phyloP scores from a whole-genome alignment of 768 basidiomycete genomes.

The Lactifluus piperatus region DNA sequence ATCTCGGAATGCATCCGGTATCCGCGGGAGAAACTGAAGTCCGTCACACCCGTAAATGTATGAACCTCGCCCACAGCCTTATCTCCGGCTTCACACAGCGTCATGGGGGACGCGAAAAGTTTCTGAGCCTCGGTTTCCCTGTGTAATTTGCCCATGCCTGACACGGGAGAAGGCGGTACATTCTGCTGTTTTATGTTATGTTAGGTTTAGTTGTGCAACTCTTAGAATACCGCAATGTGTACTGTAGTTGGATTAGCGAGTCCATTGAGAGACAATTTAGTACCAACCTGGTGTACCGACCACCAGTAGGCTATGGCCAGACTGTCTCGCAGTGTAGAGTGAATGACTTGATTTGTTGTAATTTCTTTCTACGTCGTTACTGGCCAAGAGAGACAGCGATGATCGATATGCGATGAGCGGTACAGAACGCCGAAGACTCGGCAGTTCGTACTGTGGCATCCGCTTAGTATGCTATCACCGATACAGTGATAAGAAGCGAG shows the following conservation, averaged over 20 bases:
- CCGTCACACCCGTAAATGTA: neutral
- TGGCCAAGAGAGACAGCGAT: too few relatives aligned
- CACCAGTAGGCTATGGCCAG: too few relatives aligned
- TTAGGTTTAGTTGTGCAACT: neutral
- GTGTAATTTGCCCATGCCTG: neutral
- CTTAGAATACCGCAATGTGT: neutral
- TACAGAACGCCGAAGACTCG: too few relatives aligned
- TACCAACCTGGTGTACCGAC: neutral
- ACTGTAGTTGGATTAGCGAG: neutral
- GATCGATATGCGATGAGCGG: too few relatives aligned
- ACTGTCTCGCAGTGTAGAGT: too few relatives aligned
- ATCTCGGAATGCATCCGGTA: neutral
- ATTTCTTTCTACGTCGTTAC: too few relatives aligned
- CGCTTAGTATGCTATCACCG: too few relatives aligned
- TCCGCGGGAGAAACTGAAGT: neutral
- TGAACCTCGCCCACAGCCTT: neutral
- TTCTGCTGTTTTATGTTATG: neutral
- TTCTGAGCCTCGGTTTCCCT: neutral
- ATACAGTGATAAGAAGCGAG: too few relatives aligned
- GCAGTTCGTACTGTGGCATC: too few relatives aligned
- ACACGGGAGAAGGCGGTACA: neutral
- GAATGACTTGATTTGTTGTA: too few relatives aligned
- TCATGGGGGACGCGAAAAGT: neutral
- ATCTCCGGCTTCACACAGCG: neutral
- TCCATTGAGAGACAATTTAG: neutral